These are phyloP conservation scores for Aquilaria malaccensis DNA, from an alignment of 345 rosid species.

Conservation along the genomic window DNA sequence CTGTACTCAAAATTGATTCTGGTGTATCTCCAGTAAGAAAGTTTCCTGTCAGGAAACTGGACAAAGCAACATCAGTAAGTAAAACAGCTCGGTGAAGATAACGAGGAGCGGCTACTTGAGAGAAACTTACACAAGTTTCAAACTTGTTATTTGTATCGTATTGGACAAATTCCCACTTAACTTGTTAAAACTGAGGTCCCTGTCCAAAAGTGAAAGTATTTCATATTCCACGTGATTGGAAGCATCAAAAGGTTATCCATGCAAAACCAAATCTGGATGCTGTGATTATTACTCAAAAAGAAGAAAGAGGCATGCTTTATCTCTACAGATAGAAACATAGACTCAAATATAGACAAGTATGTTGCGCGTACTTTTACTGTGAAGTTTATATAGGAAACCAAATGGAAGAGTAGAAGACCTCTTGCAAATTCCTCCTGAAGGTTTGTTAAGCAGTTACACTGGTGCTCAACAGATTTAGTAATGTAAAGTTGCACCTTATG, in stretches of 20 bases:
- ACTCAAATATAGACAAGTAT: no score
- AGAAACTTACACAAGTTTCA: slow-evolving; percentile 17
- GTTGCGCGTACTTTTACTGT: no score
- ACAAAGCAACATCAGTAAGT: slow-evolving; percentile 1
- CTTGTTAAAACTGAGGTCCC: slow-evolving; percentile 26
- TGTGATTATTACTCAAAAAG: neutral
- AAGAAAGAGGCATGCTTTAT: neutral
- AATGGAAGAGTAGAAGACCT: no score
- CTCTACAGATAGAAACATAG: no score
- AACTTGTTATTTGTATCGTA: slow-evolving; percentile 1
- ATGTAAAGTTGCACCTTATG: no score
- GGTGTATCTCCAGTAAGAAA: slow-evolving; percentile 23
- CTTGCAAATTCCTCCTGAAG: no score
- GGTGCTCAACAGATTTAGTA: no score
- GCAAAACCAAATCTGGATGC: neutral
- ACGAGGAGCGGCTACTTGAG: neutral
- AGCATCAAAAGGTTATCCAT: neutral
- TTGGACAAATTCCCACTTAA: slow-evolving; percentile 16
- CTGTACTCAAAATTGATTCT: slow-evolving; percentile 19
- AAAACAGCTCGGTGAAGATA: neutral
- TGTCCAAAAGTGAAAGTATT: slow-evolving; percentile 13
- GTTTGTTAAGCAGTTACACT: no score
- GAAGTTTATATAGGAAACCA: no score
- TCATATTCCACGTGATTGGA: neutral
- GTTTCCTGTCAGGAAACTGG: slow-evolving; percentile 23